phyloP scores from a whole-genome alignment of 1,284 basidiomycete genomes.

The Trichosporon sp. region DNA sequence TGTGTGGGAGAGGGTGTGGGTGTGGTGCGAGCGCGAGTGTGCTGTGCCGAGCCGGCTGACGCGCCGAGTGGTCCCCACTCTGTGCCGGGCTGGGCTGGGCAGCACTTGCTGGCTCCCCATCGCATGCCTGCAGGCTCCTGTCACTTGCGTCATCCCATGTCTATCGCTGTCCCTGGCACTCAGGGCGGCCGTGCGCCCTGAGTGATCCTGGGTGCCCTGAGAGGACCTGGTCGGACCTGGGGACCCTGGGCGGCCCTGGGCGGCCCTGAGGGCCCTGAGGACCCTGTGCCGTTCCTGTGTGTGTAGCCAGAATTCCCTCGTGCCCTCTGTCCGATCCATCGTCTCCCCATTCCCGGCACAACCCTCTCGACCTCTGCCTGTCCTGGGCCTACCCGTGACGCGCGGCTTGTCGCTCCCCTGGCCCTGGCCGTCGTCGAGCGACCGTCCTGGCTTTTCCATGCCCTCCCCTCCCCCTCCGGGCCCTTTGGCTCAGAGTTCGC shows the following conservation, averaged over 20 bases:
- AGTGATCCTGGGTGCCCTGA: not conserved
- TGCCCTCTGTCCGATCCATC: not conserved
- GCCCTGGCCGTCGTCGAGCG: slow-evolving; percentile 9
- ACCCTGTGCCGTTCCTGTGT: not conserved
- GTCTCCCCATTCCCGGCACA: not conserved
- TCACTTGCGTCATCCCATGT: not conserved
- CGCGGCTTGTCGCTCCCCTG: slow-evolving; percentile 2
- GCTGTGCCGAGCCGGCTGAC: not conserved
- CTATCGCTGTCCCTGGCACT: not conserved
- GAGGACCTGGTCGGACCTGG: not conserved
- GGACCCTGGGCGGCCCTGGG: not conserved
- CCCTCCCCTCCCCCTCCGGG: not conserved
- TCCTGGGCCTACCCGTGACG: slow-evolving; percentile 6
- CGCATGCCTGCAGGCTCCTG: not conserved
- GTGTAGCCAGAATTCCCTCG: not conserved
- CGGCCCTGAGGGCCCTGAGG: not conserved
- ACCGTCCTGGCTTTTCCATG: not conserved
- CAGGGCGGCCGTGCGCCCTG: not conserved
- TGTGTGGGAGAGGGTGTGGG: not conserved
- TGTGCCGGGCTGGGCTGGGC: not conserved
- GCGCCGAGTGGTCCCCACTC: not conserved
- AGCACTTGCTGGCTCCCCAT: not conserved
- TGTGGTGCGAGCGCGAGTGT: not conserved
- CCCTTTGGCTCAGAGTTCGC: not conserved
- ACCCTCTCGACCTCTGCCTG: not conserved